Conservation (phyloP, 805 yeast species). For the Yarrowia keelungensis region DNA sequence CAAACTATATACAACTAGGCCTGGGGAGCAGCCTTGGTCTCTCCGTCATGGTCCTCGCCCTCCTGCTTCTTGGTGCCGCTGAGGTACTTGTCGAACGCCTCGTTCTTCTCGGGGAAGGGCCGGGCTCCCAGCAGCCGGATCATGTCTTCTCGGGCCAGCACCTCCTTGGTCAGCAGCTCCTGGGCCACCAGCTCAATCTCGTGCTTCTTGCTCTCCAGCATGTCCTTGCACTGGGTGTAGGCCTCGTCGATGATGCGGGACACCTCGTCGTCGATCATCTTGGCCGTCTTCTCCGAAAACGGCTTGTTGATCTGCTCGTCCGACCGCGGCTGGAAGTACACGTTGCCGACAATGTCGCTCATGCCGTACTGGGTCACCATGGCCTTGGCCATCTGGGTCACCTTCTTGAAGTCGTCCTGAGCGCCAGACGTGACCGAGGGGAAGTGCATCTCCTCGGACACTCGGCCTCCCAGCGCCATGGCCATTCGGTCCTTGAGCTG, state of each 20-base stretch:
- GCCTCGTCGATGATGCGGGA: slow-evolving; percentile 70
- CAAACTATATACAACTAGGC: slow-evolving; percentile 10
- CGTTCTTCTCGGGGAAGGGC: slow-evolving; percentile 79
- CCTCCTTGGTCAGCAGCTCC: slow-evolving; percentile 73
- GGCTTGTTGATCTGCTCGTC: slow-evolving; percentile 65
- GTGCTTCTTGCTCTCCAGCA: slow-evolving; percentile 64
- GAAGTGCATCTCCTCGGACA: slow-evolving; percentile 88
- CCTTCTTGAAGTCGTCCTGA: slow-evolving; percentile 89
- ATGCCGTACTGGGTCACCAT: slow-evolving; percentile 91
- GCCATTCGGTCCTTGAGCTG: slow-evolving; percentile 85
- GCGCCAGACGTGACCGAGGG: slow-evolving; percentile 90
- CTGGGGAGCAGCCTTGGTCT: slow-evolving; percentile 5
- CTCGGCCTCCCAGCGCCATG: slow-evolving; percentile 95
- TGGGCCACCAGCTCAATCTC: slow-evolving; percentile 77
- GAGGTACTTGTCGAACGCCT: slow-evolving; percentile 88
- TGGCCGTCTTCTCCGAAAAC: slow-evolving; percentile 75
- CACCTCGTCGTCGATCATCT: slow-evolving; percentile 71
- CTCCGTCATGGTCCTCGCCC: slow-evolving; percentile 18
- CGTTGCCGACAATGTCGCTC: slow-evolving; percentile 80
- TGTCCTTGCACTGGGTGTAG: slow-evolving; percentile 62
- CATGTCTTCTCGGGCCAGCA: slow-evolving; percentile 83
- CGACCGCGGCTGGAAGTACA: slow-evolving; percentile 56
- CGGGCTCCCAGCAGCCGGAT: slow-evolving; percentile 75
- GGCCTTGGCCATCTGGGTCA: slow-evolving; percentile 84
- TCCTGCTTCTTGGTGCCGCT: slow-evolving; percentile 32